phyloP scores from a whole-genome alignment of 129 eudicot species.

The Flaveria robusta region DNA sequence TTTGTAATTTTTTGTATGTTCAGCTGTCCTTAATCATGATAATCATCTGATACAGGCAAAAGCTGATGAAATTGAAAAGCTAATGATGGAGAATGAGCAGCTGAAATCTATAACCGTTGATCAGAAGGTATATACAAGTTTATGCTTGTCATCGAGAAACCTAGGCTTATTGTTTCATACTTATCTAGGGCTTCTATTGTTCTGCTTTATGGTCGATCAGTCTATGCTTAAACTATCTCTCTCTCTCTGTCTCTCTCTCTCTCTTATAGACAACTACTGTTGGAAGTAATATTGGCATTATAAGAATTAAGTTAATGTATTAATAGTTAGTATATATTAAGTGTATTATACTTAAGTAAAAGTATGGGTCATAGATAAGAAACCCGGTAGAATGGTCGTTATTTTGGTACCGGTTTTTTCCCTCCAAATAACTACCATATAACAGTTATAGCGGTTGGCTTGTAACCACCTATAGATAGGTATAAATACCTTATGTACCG shows the following conservation, averaged over 20 bases:
- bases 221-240: neutral
- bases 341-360: no score
- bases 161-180: neutral
- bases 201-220: neutral
- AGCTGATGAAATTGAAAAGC: slow-evolving; percentile 87
- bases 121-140: slow-evolving; percentile 47
- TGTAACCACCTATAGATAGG: no score
- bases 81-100: slow-evolving; percentile 92
- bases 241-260: neutral
- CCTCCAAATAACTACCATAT: no score
- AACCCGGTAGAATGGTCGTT: no score
- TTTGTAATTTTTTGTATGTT: slow-evolving; percentile 10
- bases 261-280: no score
- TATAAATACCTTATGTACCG: no score
- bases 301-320: no score
- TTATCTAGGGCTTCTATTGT: neutral
- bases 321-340: no score
- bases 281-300: no score
- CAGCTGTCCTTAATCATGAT: slow-evolving; percentile 14
- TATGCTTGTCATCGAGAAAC: slow-evolving; percentile 14
- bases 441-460: no score
- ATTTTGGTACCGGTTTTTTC: no score
- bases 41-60: slow-evolving; percentile 59
- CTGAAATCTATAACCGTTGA: slow-evolving; percentile 66
- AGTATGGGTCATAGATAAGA: no score